Percentiles rank a stretch among this genome's conserved stretches.
phyloP scores from a whole-genome alignment of 73 alveolate species.

The Tetrahymena borealis region DNA sequence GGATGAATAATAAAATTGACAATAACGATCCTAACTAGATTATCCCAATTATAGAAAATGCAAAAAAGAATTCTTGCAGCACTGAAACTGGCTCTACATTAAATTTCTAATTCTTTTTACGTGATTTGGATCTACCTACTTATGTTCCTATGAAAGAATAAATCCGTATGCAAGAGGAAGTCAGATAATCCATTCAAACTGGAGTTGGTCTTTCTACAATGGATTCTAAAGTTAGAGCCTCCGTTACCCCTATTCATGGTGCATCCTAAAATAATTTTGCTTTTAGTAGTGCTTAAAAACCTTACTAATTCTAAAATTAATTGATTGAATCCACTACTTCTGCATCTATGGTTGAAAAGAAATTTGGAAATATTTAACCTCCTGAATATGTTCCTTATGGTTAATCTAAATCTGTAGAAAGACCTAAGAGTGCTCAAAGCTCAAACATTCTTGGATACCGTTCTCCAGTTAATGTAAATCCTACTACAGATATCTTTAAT shows the following conservation, averaged over 20 bases:
- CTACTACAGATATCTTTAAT: neutral
- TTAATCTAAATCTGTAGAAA: neutral
- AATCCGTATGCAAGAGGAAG: neutral
- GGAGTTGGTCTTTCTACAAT: no score
- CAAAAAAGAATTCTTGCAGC: neutral
- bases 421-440: neutral
- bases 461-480: neutral
- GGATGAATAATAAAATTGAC: neutral
- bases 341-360: neutral
- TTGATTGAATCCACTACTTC: neutral
- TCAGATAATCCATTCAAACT: neutral
- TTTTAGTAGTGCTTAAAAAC: neutral
- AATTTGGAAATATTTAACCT: neutral
- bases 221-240: neutral
- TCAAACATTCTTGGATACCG: neutral
- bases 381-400: neutral
- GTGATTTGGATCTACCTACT: neutral
- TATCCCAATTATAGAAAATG: neutral
- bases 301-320: neutral
- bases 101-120: neutral
- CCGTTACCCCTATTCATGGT: neutral
- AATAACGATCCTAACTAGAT: neutral
- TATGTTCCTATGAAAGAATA: neutral
- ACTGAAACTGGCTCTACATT: neutral
- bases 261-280: neutral